Conservation (phyloP, 169 alveolate genomes). For the Plasmodium blacklocki region DNA sequence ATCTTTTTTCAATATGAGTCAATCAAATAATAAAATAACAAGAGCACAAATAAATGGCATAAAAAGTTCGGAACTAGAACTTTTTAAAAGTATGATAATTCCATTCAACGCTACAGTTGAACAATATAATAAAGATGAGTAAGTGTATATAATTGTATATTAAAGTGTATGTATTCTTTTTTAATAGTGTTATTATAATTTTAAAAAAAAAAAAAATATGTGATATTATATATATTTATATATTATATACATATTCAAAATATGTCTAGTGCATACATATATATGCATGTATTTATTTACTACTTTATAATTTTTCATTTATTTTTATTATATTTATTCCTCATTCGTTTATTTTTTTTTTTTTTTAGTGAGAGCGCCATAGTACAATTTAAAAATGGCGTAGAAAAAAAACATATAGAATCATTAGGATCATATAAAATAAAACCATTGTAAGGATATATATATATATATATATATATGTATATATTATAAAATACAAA, state of each 20-base stretch:
- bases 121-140: conserved; percentile 41
- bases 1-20: conserved; percentile 40
- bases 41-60: conserved; percentile 48
- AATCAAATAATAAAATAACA: conserved; percentile 52
- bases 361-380: conserved; percentile 32
- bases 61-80: conserved; percentile 36
- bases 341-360: neutral
- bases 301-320: neutral
- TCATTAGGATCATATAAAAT: conserved; percentile 33
- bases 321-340: neutral
- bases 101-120: conserved; percentile 65
- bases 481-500: neutral
- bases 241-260: neutral
- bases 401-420: conserved; percentile 58
- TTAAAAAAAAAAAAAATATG: neutral
- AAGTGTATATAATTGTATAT: conserved; percentile 6
- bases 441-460: conserved; percentile 50
- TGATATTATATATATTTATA: neutral
- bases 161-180: neutral
- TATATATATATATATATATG: neutral
- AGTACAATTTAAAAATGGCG: conserved; percentile 26
- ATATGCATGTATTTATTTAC: neutral
- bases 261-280: neutral
- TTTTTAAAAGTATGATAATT: conserved; percentile 41
- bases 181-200: neutral